These are phyloP conservation scores for Fennellomyces sp. DNA, from an alignment of 371 early-diverging fungal genomes.

Conservation along the genomic window DNA sequence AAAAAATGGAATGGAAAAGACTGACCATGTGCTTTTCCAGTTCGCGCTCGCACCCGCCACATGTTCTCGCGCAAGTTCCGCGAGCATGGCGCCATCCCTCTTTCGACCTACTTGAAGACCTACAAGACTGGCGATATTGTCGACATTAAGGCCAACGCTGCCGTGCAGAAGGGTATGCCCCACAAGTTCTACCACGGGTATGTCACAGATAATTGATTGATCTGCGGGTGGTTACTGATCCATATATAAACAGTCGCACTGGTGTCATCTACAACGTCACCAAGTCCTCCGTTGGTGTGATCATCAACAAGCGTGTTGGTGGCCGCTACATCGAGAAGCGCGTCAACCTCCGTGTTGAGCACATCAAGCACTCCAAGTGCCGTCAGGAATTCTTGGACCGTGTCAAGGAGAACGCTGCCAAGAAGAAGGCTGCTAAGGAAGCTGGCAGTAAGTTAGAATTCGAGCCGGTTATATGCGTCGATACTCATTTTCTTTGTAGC, in stretches of 20 bases:
- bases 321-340: constrained; percentile 98
- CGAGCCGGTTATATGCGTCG: too few species aligned
- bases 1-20: too few species aligned
- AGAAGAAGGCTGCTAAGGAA: constrained; percentile 82
- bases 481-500: too few species aligned
- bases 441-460: constrained; percentile 52
- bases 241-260: constrained; percentile 85
- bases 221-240: too few species aligned
- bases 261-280: constrained; percentile 98
- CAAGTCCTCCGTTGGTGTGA: constrained; percentile 98
- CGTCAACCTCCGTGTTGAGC: constrained; percentile 98
- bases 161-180: constrained; percentile 99
- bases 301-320: constrained; percentile 98
- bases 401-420: constrained; percentile 92
- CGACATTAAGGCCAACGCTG: constrained; percentile 60
- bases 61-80: constrained; percentile 98
- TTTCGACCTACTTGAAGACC: constrained; percentile 96
- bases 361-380: constrained; percentile 99
- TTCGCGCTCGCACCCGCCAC: constrained; percentile 98
- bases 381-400: constrained; percentile 98
- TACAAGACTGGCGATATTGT: constrained; percentile 82
- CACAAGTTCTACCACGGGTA: constrained; percentile 99
- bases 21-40: too few species aligned
- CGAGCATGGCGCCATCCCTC: constrained; percentile 89
- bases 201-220: too few species aligned